Percentiles rank a stretch among this genome's conserved stretches.
phyloP scores from a whole-genome alignment of 2,329 filamentous ascomycete genomes.

The Colletotrichum musicola region DNA sequence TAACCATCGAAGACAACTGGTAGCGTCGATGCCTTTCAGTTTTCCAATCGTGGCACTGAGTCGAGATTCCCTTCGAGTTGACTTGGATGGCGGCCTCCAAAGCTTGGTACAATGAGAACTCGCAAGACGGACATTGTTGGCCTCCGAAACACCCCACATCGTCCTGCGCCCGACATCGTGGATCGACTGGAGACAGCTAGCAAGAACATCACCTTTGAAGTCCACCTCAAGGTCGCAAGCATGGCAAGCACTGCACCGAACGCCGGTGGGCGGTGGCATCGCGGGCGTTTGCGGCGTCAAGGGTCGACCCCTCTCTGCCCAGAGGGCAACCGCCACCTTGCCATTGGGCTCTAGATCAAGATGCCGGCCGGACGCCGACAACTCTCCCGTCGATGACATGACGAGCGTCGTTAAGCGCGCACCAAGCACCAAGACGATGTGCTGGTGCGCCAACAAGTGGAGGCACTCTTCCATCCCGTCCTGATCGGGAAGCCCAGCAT shows the following conservation, averaged over 20 bases:
- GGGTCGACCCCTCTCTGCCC: background rate
- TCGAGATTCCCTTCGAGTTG: no score
- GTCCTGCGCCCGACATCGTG: no score
- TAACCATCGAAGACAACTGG: no score
- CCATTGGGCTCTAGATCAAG: background rate
- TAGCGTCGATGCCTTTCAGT: no score
- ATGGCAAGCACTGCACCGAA: background rate
- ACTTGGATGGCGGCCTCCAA: no score
- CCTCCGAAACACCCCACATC: no score
- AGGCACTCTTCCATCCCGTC: constrained; percentile 4
- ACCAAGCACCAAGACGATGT: background rate
- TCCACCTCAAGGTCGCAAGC: background rate
- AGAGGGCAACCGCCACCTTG: background rate
- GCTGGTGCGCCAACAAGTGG: background rate
- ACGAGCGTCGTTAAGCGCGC: background rate
- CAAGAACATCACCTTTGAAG: no score
- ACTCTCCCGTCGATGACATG: background rate
- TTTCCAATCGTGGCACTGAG: no score
- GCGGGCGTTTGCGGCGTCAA: background rate
- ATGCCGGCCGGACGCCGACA: background rate
- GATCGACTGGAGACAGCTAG: no score
- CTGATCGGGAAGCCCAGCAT: constrained; percentile 25
- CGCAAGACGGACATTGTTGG: no score
- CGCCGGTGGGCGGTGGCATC: background rate
- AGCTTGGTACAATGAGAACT: no score